phyloP scores from a whole-genome alignment of 495 filamentous ascomycete genomes.

The Penicillium subrubescens region DNA sequence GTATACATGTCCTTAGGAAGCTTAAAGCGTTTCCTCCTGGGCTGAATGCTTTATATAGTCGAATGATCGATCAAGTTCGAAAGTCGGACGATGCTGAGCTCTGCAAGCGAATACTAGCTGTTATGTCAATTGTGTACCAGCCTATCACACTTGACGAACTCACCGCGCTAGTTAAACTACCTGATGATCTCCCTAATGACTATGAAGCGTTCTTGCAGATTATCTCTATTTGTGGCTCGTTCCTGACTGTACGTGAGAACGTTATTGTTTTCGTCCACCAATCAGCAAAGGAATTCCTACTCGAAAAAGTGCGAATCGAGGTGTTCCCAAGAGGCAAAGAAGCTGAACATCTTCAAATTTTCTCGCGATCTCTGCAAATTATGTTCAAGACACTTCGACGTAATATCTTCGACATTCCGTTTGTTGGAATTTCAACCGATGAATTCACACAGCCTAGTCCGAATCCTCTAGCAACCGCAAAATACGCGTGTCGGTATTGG shows the following conservation, averaged over 20 bases:
- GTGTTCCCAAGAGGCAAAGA: neutral
- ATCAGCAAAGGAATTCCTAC: slow-evolving; percentile 44
- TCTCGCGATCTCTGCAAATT: slow-evolving; percentile 30
- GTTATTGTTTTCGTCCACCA: slow-evolving; percentile 40
- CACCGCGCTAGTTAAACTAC: no score
- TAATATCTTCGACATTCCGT: slow-evolving; percentile 23
- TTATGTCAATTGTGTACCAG: slow-evolving; percentile 24
- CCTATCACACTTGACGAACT: slow-evolving; percentile 30
- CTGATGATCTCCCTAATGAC: no score
- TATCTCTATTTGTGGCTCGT: neutral
- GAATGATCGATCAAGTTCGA: slow-evolving; percentile 17
- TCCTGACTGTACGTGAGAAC: neutral
- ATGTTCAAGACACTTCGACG: slow-evolving; percentile 12
- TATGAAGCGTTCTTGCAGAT: neutral
- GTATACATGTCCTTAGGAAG: no score
- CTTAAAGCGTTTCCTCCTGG: no score
- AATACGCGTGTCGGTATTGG: neutral
- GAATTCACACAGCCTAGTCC: neutral
- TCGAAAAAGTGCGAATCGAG: neutral
- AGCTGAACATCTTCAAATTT: slow-evolving; percentile 28
- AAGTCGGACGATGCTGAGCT: slow-evolving; percentile 8
- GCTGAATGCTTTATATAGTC: slow-evolving; percentile 12
- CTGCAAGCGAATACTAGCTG: slow-evolving; percentile 18
- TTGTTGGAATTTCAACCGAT: neutral
- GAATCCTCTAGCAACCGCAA: neutral